Base-by-base conservation (phyloP, 2,329 filamentous ascomycete species). In the Sarocladium brachiariae region DNA sequence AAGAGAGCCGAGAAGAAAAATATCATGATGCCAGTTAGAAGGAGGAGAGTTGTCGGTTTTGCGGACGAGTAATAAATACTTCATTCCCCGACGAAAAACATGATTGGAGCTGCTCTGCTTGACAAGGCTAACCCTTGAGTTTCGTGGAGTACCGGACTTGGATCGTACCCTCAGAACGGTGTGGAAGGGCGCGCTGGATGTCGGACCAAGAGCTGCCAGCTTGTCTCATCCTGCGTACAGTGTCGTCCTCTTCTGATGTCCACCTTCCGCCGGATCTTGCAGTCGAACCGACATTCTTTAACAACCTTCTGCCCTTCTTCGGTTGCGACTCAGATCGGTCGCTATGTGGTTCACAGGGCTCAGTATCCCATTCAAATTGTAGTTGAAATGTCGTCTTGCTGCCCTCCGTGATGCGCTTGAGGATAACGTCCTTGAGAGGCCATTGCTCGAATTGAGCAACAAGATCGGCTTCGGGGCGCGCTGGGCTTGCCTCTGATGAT, bases 391-490 rank as follows among this genome's bases (percentile, higher is more conserved):
- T 21, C 35, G 13, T 39, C 33, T 19, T 19, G 35, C 35, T 39
- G 35, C 35, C 35, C n/a, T 39, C 18, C 35, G 16, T 39, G 18
- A 39, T 39, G 35, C 35, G 35, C 35, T 39, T 39, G 35, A 39
- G 35, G 33, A 35, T 10, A 35, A 35, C 14, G 33, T 35, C 33
- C 16, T 5, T 35, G 33, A 35, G 33, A 35, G 33, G 33, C 33
- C 14, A 35, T 35, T 35, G 33, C 33, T 35, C 33, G 33, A 35
- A 35, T 35, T 35, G 14, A 35, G 33, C 33, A 35, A 35, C 8
- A 35, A 35, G 33, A 14, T 35, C 33, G 14, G 33, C 33, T 35
- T 35, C 33, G 33, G 33, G 16, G 8, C 8, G n/a, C 9, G 33
- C 33, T 35, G 33, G 33, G 33, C 16, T 35, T 35, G 14, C 33